Evolutionary conservation across 2,329 filamentous ascomycete species (phyloP).

Genomic region (Aspergillus melleus): DNA sequence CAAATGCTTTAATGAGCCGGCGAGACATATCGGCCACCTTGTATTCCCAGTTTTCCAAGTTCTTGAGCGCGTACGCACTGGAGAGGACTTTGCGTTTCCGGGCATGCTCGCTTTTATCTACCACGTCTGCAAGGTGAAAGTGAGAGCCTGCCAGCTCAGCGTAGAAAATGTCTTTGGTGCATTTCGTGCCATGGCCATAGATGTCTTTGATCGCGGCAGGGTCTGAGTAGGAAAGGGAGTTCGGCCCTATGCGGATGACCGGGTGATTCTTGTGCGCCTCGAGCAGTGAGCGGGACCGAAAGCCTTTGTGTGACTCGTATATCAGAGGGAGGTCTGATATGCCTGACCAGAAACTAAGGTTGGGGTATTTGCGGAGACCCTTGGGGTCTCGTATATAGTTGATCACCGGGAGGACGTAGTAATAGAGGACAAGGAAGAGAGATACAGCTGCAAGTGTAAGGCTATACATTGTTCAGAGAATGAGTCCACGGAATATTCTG

Average conservation of each 20-base stretch:
- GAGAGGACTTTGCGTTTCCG: constrained; percentile 42
- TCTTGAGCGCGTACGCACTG: constrained; percentile 41
- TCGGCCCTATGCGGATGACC: constrained; percentile 21
- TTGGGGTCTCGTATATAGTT: constrained; percentile 21
- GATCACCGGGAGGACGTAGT: constrained; percentile 12
- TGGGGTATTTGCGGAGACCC: constrained; percentile 19
- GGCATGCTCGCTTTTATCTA: constrained; percentile 40
- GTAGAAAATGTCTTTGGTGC: constrained; percentile 38
- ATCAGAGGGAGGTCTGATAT: constrained; percentile 17
- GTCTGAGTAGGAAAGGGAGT: constrained; percentile 15
- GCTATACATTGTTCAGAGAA: not conserved
- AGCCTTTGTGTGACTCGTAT: constrained; percentile 23
- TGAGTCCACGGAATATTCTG: too few species aligned
- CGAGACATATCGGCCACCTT: constrained; percentile 40
- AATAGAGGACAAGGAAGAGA: constrained; percentile 3
- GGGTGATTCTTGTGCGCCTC: constrained; percentile 24
- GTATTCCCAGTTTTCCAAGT: constrained; percentile 43
- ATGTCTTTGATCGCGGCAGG: constrained; percentile 33
- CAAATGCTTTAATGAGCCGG: constrained; percentile 36
- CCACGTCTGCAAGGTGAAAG: constrained; percentile 38
- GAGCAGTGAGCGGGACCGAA: constrained; percentile 19
- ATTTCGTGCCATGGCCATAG: constrained; percentile 39
- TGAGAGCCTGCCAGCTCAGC: constrained; percentile 30
- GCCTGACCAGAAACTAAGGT: constrained; percentile 12
- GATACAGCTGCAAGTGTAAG: not conserved